Evolutionary conservation across 805 yeast species (phyloP).

Genomic region (Sungouiella thailandica): DNA sequence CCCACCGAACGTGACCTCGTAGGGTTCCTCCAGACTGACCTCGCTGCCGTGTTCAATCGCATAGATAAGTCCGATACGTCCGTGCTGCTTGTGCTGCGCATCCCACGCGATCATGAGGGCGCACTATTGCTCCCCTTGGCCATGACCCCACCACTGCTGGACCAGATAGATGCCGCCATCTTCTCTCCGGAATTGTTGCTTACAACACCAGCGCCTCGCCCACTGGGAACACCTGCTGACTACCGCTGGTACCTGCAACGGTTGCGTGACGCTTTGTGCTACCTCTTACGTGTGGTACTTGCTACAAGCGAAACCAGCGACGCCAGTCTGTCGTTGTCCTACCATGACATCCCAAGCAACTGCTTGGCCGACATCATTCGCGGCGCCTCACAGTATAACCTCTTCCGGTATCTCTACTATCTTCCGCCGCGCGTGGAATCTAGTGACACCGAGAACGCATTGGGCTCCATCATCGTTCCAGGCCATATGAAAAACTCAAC

Average conservation of each 20-base stretch:
- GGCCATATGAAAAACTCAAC: neutral
- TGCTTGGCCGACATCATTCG: slow-evolving; percentile 8
- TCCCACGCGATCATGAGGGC: slow-evolving; percentile 8
- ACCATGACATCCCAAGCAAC: slow-evolving; percentile 7
- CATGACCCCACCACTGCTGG: slow-evolving; percentile 6
- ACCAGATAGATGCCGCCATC: slow-evolving; percentile 1
- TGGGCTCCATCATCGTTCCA: neutral
- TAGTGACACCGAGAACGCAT: neutral
- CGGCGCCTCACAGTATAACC: slow-evolving; percentile 8
- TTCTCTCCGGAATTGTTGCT: slow-evolving; percentile 4
- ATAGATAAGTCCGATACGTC: neutral
- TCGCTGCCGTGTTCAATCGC: slow-evolving; percentile 3
- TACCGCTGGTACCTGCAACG: neutral
- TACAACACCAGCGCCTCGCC: neutral
- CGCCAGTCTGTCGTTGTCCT: neutral
- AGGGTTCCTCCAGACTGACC: slow-evolving; percentile 3
- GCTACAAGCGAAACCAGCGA: neutral
- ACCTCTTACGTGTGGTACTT: slow-evolving; percentile 1
- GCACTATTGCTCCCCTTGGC: slow-evolving; percentile 10
- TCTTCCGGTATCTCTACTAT: slow-evolving; percentile 9
- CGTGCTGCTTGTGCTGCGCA: neutral
- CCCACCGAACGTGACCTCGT: slow-evolving; percentile 2
- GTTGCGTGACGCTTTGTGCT: neutral
- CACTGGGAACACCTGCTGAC: neutral
- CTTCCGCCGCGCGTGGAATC: slow-evolving; percentile 10